These are phyloP conservation scores for Austroboletus olivaceoglutinosus DNA, from an alignment of 1,284 basidiomycete species.

Conservation along the genomic window DNA sequence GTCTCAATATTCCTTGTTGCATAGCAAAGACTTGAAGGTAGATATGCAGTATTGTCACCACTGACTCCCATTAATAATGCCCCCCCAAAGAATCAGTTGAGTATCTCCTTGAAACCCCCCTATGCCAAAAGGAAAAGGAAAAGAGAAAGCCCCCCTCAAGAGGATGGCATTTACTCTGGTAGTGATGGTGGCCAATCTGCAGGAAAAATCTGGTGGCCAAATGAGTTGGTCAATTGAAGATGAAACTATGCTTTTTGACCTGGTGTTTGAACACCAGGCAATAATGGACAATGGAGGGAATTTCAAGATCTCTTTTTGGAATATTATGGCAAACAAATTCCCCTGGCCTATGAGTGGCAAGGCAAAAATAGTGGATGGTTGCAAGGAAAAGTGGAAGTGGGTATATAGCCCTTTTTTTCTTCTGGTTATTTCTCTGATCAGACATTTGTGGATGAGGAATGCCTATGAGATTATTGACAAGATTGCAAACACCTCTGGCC, in stretches of 20 bases:
- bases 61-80: too few species aligned
- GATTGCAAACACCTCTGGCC: not conserved
- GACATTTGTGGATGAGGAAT: not conserved
- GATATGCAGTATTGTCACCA: too few species aligned
- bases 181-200: not conserved
- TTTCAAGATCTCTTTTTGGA: not conserved
- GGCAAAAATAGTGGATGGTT: not conserved
- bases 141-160: not conserved
- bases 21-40: too few species aligned
- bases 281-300: not conserved
- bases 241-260: not conserved
- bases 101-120: too few species aligned
- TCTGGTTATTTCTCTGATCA: not conserved
- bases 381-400: not conserved
- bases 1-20: too few species aligned
- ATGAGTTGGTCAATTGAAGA: not conserved
- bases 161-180: not conserved
- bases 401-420: not conserved
- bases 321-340: not conserved
- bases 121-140: too few species aligned
- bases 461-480: not conserved
- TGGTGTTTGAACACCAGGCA: not conserved
- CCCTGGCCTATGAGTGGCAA: not conserved
- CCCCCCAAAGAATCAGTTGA: too few species aligned
- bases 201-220: not conserved